Base-by-base conservation (phyloP, 306 rosid species). In the Rosa persica region DNA sequence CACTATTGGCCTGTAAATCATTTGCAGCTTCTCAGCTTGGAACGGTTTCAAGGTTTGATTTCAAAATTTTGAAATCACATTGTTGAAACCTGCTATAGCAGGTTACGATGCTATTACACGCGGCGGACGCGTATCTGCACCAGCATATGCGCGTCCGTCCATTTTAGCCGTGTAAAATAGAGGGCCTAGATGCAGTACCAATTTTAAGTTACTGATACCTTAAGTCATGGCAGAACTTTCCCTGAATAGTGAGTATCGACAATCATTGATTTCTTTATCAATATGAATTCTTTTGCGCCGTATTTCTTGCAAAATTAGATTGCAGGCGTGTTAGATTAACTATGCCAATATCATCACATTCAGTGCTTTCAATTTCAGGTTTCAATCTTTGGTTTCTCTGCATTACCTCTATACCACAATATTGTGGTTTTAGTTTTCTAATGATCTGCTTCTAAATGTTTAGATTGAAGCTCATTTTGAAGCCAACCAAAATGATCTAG, bases 181-280 rank as follows among this genome's bases (percentile, higher is more conserved):
- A n/a, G n/a, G n/a, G n/a, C n/a, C n/a, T n/a, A n/a, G n/a, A n/a
- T n/a, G n/a, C n/a, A n/a, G n/a, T n/a, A n/a, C n/a, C n/a, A n/a
- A n/a, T n/a, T n/a, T n/a, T n/a, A n/a, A n/a, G n/a, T n/a, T n/a
- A n/a, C n/a, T n/a, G n/a, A n/a, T n/a, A n/a, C n/a, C n/a, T n/a
- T n/a, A n/a, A n/a, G n/a, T n/a, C n/a, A n/a, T n/a, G n/a, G n/a
- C n/a, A n/a, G n/a, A n/a, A n/a, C n/a, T n/a, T n/a, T n/a, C n/a
- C n/a, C 97, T 30, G 90, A 91, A 85, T 91, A 93, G 98, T 95
- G 85, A 93, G 98, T 80, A 66, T 8, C n/a, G 22, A 75, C 74
- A 34, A 12, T 12, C 61, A 27, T 13, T 34, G 48, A 27, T 43
- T 39, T 22, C 23, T 71, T 74, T 71, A 10, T 46, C 11, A 12